Conservation (phyloP, 352 stramenopile species). For the Phytophthora cajani region DNA sequence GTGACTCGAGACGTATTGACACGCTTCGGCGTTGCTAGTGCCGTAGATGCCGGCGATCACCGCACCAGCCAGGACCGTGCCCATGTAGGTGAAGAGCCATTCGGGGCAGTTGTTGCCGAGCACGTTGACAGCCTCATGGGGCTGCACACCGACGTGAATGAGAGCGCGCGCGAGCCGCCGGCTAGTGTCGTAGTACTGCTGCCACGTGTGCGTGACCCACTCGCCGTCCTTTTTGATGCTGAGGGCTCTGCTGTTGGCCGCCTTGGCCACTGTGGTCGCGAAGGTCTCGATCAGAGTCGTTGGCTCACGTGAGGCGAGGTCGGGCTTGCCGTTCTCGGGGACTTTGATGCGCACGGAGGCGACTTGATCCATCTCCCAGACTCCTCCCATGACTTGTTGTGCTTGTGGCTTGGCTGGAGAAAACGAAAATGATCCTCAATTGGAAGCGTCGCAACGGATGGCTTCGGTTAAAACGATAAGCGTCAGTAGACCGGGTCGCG, state of each 20-base stretch:
- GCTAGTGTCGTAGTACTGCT: slow-evolving; percentile 79
- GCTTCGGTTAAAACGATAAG: too few species aligned
- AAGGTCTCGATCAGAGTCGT: slow-evolving; percentile 38
- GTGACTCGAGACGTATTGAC: slow-evolving; percentile 81
- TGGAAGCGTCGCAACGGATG: too few species aligned
- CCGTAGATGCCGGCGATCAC: slow-evolving; percentile 87
- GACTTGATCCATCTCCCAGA: slow-evolving; percentile 17
- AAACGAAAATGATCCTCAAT: too few species aligned
- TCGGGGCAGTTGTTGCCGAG: slow-evolving; percentile 88
- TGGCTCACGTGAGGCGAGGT: slow-evolving; percentile 41
- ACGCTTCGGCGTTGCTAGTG: slow-evolving; percentile 78
- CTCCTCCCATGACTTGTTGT: slow-evolving; percentile 2
- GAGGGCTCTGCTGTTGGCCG: slow-evolving; percentile 40
- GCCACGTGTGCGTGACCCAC: slow-evolving; percentile 69
- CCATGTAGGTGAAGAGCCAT: slow-evolving; percentile 86
- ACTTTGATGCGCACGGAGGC: background rate
- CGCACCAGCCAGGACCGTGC: slow-evolving; percentile 78
- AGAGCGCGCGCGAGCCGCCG: slow-evolving; percentile 75
- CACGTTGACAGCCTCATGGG: slow-evolving; percentile 80
- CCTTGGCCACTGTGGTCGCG: slow-evolving; percentile 43
- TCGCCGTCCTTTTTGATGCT: slow-evolving; percentile 49
- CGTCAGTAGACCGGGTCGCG: too few species aligned
- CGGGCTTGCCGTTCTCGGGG: slow-evolving; percentile 11
- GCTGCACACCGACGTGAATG: slow-evolving; percentile 68
- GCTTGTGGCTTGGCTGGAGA: too few species aligned